These are phyloP conservation scores for Bruguiera parviflora DNA, from an alignment of 345 rosid genomes.

Conservation along the genomic window DNA sequence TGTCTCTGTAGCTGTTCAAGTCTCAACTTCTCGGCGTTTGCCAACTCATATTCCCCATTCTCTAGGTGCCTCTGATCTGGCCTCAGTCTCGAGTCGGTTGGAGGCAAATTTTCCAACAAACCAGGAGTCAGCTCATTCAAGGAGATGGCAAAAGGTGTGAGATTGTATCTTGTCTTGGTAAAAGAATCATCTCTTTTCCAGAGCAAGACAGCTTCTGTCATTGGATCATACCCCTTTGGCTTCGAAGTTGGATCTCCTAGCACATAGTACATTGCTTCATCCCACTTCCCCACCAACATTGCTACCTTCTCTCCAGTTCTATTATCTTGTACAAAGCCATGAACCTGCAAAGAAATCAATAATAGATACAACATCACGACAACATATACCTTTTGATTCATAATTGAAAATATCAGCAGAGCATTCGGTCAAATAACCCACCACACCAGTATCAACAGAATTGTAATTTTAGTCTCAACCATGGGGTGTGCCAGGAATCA, in stretches of 20 bases:
- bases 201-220: conserved; percentile 87
- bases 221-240: conserved; percentile 95
- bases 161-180: conserved; percentile 91
- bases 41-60: conserved; percentile 91
- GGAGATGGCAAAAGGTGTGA: conserved; percentile 85
- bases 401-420: too few species aligned
- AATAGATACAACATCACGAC: not conserved
- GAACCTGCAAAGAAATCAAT: conserved; percentile 49
- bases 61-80: conserved; percentile 95
- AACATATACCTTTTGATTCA: not conserved
- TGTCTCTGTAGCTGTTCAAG: conserved; percentile 96
- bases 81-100: conserved; percentile 94
- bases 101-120: conserved; percentile 73
- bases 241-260: conserved; percentile 82
- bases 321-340: conserved; percentile 94
- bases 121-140: conserved; percentile 85
- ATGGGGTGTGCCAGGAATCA: too few species aligned
- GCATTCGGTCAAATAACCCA: too few species aligned
- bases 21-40: conserved; percentile 91
- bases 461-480: too few species aligned
- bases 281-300: conserved; percentile 96
- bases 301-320: conserved; percentile 97
- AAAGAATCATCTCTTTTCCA: conserved; percentile 82
- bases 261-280: conserved; percentile 93
- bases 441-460: too few species aligned